Evolutionary conservation across 345 rosid genomes (phyloP), one percentile per base, ranked within the genome.

Genomic region (Eucalyptus pumila): DNA sequence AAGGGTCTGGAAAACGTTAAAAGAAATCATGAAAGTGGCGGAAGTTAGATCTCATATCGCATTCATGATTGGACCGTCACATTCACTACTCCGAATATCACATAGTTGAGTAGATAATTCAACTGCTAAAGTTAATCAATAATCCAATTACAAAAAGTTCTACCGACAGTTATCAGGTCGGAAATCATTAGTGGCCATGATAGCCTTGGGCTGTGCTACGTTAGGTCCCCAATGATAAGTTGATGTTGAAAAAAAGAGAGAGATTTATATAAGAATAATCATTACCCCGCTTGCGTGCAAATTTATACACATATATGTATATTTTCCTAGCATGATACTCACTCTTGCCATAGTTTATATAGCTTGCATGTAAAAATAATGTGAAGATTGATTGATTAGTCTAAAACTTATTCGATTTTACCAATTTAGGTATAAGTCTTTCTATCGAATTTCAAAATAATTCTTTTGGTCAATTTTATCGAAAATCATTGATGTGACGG

Each of bases 401-500:
- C 8, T 7, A 19, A 76, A 34, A 34, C 13, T 69, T 69, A 17
- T 69, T 37, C 7, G 2, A 76, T 72, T 72, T 34, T 8, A 5
- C 0, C 7, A 19, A 72, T n/a, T 65, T 62, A 62, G 9, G 7
- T 2, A 14, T 65, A 65, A 72, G 21, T 72, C 1, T 72, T 72
- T 34, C 13, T 17, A 2, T 4, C 1, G 1, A 72, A 76, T 37
- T 76, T 5, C 27, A 19, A 69, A 1, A 32, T 11, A 19, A 21
- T 21, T 12, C 2, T 76, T 11, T 4, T 6, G 14, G 3, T 37
- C 2, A 37, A 76, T 37, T 76, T 37, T 3, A 12, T 37, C 0
- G 7, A 1, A 6, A 76, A 6, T 19, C 14, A 13, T 4, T 37
- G 2, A 19, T 4, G 3, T 37, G 14, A 3, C 3, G 4, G 3